Conservation (phyloP, 371 early-diverging fungal genomes). For the Apophysomyces trapeziformis region DNA sequence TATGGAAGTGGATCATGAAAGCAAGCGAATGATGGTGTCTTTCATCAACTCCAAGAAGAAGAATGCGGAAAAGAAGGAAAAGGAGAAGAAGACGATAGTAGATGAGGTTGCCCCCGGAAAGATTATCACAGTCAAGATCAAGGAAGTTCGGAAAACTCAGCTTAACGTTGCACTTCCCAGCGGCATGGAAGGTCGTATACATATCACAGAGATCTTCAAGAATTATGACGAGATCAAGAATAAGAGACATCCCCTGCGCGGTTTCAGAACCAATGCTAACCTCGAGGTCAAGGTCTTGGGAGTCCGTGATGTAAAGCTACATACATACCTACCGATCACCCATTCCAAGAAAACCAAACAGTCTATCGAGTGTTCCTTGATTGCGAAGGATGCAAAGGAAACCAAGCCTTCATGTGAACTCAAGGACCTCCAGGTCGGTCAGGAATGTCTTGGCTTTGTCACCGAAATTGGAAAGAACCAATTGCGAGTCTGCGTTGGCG, state of each 20-base stretch:
- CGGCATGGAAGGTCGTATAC: constrained; percentile 71
- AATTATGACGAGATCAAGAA: constrained; percentile 30
- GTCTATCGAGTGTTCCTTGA: constrained; percentile 35
- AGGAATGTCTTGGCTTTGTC: constrained; percentile 61
- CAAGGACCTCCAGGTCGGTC: constrained; percentile 53
- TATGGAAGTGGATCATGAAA: constrained; percentile 56
- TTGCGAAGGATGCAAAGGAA: constrained; percentile 17
- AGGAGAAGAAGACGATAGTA: constrained; percentile 34
- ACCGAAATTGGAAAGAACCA: constrained; percentile 46
- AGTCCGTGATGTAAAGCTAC: constrained; percentile 56
- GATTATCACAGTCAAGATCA: constrained; percentile 56
- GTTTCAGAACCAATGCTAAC: constrained; percentile 40
- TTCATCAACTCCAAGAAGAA: constrained; percentile 43
- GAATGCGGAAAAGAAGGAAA: constrained; percentile 28
- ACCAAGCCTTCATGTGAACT: constrained; percentile 24
- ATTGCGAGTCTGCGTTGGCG: constrained; percentile 50
- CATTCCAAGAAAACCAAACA: constrained; percentile 39
- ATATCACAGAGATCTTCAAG: constrained; percentile 66
- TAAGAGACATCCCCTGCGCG: constrained; percentile 43
- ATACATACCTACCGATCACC: constrained; percentile 67
- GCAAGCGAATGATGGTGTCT: constrained; percentile 35
- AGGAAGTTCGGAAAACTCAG: constrained; percentile 58
- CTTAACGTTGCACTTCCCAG: constrained; percentile 66
- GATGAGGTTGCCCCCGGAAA: constrained; percentile 65
- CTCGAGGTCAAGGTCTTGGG: constrained; percentile 72